A percentile compares a stretch with the other conserved stretches of the same genome.
These are phyloP conservation scores for Melastoma malabathricum DNA, from an alignment of 345 rosid species.

Conservation along the genomic window DNA sequence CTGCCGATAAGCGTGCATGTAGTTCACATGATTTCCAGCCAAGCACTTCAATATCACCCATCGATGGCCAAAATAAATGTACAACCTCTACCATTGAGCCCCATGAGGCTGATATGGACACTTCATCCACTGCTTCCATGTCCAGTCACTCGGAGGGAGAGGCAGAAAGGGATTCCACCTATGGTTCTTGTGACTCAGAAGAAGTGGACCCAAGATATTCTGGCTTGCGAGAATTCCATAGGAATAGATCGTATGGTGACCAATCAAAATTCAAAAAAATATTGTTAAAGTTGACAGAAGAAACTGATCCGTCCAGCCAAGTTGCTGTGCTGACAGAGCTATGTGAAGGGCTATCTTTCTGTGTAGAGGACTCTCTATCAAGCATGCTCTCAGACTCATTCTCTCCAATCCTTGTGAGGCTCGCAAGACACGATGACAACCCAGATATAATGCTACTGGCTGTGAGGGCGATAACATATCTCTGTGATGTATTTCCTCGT, in stretches of 20 bases:
- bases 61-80: conserved; percentile 41
- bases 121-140: conserved; percentile 75
- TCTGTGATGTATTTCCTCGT: conserved; percentile 79
- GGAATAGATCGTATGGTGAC: conserved; percentile 54
- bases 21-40: conserved; percentile 57
- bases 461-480: conserved; percentile 73
- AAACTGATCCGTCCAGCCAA: conserved; percentile 45
- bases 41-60: conserved; percentile 26
- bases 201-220: conserved; percentile 44
- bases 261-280: conserved; percentile 51
- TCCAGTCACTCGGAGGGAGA: conserved; percentile 77
- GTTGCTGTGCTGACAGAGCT: conserved; percentile 61
- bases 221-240: conserved; percentile 45
- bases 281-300: conserved; percentile 37
- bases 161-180: conserved; percentile 53
- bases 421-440: conserved; percentile 46
- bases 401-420: conserved; percentile 63
- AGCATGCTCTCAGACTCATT: conserved; percentile 50
- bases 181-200: conserved; percentile 80
- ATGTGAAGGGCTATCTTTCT: conserved; percentile 83
- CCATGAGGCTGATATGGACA: conserved; percentile 63
- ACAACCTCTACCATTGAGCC: conserved; percentile 26
- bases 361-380: conserved; percentile 66
- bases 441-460: conserved; percentile 71
- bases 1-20: conserved; percentile 94